These are phyloP conservation scores for Wickerhamomyces strasburgensis DNA, from an alignment of 805 yeast genomes.

Conservation along the genomic window DNA sequence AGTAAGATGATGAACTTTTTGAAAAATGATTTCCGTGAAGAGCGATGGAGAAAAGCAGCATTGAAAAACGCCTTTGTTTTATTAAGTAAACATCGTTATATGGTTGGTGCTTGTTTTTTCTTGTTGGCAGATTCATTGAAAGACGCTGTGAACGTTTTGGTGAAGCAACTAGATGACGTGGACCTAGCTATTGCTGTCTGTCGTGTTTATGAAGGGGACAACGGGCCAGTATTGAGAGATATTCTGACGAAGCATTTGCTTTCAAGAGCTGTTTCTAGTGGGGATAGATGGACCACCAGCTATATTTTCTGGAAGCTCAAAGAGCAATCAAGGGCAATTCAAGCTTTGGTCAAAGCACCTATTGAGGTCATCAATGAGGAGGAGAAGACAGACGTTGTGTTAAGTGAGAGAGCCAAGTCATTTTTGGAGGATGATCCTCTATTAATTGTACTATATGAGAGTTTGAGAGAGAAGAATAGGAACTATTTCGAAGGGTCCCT, in stretches of 20 bases:
- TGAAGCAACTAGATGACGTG: constrained; percentile 60
- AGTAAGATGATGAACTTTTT: constrained; percentile 76
- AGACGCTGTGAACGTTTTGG: constrained; percentile 74
- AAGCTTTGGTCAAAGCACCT: constrained; percentile 60
- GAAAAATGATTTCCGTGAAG: constrained; percentile 65
- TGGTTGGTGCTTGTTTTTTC: constrained; percentile 88
- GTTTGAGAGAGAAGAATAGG: constrained; percentile 48
- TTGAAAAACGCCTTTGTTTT: constrained; percentile 88
- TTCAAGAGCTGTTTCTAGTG: constrained; percentile 52
- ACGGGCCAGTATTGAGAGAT: constrained; percentile 46
- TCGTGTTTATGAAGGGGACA: constrained; percentile 64
- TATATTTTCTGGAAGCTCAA: constrained; percentile 72
- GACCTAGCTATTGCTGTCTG: constrained; percentile 79
- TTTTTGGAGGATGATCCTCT: constrained; percentile 80
- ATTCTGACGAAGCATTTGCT: constrained; percentile 48
- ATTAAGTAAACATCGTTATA: constrained; percentile 78
- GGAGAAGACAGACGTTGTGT: constrained; percentile 19
- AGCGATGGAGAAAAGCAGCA: constrained; percentile 86
- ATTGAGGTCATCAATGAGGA: constrained; percentile 31
- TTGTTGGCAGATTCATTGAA: constrained; percentile 67
- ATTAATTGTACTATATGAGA: constrained; percentile 57
- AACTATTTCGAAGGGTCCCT: constrained; percentile 47
- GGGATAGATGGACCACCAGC: constrained; percentile 77
- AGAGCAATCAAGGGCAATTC: constrained; percentile 48
- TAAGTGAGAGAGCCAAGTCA: constrained; percentile 30